Evolutionary conservation across 108 stramenopile species (phyloP).

Genomic region (Cyclostephanos tholiformis): DNA sequence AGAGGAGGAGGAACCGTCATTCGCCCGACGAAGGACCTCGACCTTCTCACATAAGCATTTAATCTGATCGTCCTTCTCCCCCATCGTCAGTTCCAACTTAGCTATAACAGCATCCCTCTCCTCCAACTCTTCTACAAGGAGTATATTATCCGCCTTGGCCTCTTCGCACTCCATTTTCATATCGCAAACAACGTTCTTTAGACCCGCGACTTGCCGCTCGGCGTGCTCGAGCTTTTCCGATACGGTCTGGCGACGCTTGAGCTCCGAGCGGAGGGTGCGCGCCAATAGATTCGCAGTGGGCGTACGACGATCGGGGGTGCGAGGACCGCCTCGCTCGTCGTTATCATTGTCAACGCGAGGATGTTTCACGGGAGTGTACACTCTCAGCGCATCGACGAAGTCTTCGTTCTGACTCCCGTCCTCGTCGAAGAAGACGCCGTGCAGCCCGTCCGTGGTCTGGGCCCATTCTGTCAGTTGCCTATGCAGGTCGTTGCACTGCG

Average conservation of each 20-base stretch:
- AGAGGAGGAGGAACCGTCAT: not conserved
- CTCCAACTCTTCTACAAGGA: slow-evolving; percentile 49
- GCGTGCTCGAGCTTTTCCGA: slow-evolving; percentile 20
- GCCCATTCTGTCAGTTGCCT: slow-evolving; percentile 29
- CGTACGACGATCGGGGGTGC: not conserved
- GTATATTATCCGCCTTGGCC: slow-evolving; percentile 42
- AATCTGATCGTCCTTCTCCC: slow-evolving; percentile 28
- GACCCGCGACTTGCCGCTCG: slow-evolving; percentile 17
- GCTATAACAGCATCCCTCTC: slow-evolving; percentile 26
- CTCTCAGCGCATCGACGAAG: slow-evolving; percentile 17
- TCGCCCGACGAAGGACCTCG: slow-evolving; percentile 7
- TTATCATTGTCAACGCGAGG: not conserved
- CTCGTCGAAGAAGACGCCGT: slow-evolving; percentile 16
- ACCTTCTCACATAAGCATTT: slow-evolving; percentile 29
- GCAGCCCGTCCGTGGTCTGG: slow-evolving; percentile 14
- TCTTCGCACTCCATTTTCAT: slow-evolving; percentile 52
- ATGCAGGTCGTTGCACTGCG: slow-evolving; percentile 31
- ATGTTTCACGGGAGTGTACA: slow-evolving; percentile 28
- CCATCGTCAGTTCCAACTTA: slow-evolving; percentile 31
- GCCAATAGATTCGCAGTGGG: slow-evolving; percentile 41
- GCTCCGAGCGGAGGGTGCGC: slow-evolving; percentile 39
- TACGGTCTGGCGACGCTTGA: slow-evolving; percentile 27
- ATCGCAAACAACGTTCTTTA: slow-evolving; percentile 36
- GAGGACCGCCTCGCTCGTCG: not conserved
- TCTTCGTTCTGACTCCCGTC: slow-evolving; percentile 22